A percentile compares a stretch with the other conserved stretches of the same genome.
phyloP scores from a whole-genome alignment of 306 rosid genomes.

The Cucurbita argyrosperma region DNA sequence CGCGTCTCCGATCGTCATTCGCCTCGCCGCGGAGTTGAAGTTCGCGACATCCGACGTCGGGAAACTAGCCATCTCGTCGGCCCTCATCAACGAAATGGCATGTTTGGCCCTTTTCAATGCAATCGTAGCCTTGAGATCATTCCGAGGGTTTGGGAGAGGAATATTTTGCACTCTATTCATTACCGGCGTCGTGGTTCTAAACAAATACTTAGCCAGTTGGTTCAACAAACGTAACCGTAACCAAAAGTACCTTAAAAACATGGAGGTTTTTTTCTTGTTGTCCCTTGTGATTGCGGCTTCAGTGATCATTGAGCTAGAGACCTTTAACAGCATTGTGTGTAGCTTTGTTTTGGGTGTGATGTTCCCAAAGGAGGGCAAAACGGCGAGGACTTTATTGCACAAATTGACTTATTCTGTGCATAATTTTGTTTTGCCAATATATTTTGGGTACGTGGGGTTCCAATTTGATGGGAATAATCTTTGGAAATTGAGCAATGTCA shows the following conservation, averaged over 20 bases:
- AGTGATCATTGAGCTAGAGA: constrained; percentile 44
- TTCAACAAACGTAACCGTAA: constrained; percentile 36
- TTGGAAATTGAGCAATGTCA: neutral
- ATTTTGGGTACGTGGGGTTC: constrained; percentile 76
- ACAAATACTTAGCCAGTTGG: constrained; percentile 45
- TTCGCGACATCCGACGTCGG: constrained; percentile 54
- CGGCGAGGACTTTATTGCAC: constrained; percentile 62
- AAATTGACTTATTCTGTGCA: constrained; percentile 68
- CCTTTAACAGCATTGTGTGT: constrained; percentile 41
- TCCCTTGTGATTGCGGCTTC: constrained; percentile 38
- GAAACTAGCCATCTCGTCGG: constrained; percentile 35
- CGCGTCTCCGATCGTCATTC: constrained; percentile 70
- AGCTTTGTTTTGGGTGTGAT: constrained; percentile 46
- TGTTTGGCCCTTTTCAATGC: constrained; percentile 42
- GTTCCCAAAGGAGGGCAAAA: constrained; percentile 75
- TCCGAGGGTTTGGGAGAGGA: neutral
- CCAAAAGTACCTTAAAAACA: constrained; percentile 58
- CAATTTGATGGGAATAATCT: constrained; percentile 43
- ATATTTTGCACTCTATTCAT: neutral
- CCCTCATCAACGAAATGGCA: constrained; percentile 46
- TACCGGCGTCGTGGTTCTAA: constrained; percentile 1
- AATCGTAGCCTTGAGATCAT: constrained; percentile 12
- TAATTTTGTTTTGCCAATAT: constrained; percentile 67
- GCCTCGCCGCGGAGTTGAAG: constrained; percentile 51
- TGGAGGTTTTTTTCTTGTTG: constrained; percentile 42